A percentile compares a stretch with the other conserved stretches of the same genome.
Conservation (phyloP, 257 asterid species). For the Penstemon eatonii region DNA sequence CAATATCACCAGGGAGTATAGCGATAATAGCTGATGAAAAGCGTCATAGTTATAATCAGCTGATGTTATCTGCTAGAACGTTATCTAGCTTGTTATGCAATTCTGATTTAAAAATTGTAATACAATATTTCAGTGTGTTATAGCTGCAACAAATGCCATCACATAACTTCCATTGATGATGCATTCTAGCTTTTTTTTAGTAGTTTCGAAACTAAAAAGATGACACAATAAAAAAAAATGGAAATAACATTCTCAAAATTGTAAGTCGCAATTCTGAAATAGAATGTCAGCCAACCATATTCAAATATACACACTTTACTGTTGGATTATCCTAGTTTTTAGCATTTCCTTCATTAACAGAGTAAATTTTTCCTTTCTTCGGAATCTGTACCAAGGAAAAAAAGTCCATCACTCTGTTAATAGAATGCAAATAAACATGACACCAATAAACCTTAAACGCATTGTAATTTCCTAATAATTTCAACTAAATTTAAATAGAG, state of each 20-base stretch:
- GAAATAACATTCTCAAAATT: too few relatives aligned
- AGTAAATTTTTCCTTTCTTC: conserved; percentile 78
- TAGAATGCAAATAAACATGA: neutral
- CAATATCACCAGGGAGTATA: conserved; percentile 46
- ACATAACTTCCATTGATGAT: too few relatives aligned
- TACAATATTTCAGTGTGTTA: neutral
- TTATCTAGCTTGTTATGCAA: conserved; percentile 51
- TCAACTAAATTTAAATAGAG: neutral
- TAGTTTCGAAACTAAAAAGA: conserved; percentile 1
- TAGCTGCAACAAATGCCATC: neutral
- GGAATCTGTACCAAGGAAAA: conserved; percentile 59
- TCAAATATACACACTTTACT: conserved; percentile 51
- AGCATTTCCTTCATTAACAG: conserved; percentile 96
- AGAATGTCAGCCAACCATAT: neutral
- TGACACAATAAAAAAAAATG: too few relatives aligned
- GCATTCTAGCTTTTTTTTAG: neutral
- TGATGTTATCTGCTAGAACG: conserved; percentile 59
- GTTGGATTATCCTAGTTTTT: conserved; percentile 94
- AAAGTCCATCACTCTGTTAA: neutral
- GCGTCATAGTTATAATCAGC: conserved; percentile 65
- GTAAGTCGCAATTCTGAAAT: conserved; percentile 13
- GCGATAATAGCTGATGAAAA: conserved; percentile 72
- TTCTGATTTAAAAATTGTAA: conserved; percentile 52
- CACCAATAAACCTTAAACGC: neutral
- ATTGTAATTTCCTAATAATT: neutral